Percentiles rank a stretch among this genome's conserved stretches.
Evolutionary conservation across 176 grass and related monocot genomes (phyloP).

Genomic region (sorghum (Sorghum bicolor)): Sorghum_bicolor_NCBIv3 NC_012872.2:60852501-60853000

Average conservation of each 20-base stretch:
- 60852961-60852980: not conserved
- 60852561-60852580: not conserved
- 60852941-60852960: not conserved
- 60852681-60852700: not conserved
- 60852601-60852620: not conserved
- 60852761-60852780: conserved; percentile 1
- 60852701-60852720: not conserved
- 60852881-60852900: not conserved
- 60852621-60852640: no score
- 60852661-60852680: not conserved
- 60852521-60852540: not conserved
- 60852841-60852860: conserved; percentile 20
- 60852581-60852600: not conserved
- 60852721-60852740: not conserved
- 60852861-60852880: conserved; percentile 16
- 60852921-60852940: not conserved
- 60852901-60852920: not conserved
- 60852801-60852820: not conserved
- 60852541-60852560: not conserved
- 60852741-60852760: not conserved
- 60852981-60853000: not conserved
- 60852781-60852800: not conserved
- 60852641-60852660: no score
- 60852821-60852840: not conserved
- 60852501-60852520: not conserved